Percentiles rank a stretch among this genome's conserved stretches.
Evolutionary conservation across 2,329 filamentous ascomycete genomes (phyloP).

Genomic region (Teratosphaeria gauchensis): DNA sequence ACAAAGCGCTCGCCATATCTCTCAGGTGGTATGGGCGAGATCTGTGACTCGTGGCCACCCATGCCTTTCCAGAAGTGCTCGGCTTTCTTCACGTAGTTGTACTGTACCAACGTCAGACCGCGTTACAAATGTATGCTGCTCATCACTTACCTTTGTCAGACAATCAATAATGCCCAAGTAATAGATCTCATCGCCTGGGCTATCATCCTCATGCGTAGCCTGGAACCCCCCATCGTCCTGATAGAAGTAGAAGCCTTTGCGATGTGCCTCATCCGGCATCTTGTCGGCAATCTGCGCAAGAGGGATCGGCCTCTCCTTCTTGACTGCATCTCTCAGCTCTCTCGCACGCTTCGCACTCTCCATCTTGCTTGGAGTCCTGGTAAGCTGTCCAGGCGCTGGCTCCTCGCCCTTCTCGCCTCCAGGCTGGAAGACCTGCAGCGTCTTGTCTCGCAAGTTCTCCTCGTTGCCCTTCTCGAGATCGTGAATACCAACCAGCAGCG

Average conservation of each 20-base stretch:
- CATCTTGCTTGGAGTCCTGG: slow-evolving; percentile 84
- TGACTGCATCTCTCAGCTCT: slow-evolving; percentile 84
- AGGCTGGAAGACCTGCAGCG: slow-evolving; percentile 86
- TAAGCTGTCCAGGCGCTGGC: slow-evolving; percentile 51
- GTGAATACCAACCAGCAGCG: slow-evolving; percentile 86
- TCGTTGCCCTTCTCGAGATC: slow-evolving; percentile 86
- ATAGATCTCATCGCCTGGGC: slow-evolving; percentile 82
- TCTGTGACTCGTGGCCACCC: slow-evolving; percentile 71
- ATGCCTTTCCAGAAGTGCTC: slow-evolving; percentile 97
- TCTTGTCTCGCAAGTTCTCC: slow-evolving; percentile 84
- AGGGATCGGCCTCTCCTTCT: slow-evolving; percentile 84
- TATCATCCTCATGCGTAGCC: slow-evolving; percentile 84
- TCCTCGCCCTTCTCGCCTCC: slow-evolving; percentile 50
- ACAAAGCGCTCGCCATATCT: slow-evolving; percentile 91
- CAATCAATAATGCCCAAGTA: slow-evolving; percentile 98
- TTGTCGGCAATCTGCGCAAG: slow-evolving; percentile 72
- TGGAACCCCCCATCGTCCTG: slow-evolving; percentile 86
- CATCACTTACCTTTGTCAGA: slow-evolving; percentile 73
- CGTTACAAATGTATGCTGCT: background rate
- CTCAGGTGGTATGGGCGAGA: slow-evolving; percentile 83
- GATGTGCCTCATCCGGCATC: slow-evolving; percentile 73
- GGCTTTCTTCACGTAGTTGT: slow-evolving; percentile 85
- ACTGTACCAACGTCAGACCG: slow-evolving; percentile 42
- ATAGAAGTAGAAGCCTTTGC: slow-evolving; percentile 77
- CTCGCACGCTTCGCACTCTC: slow-evolving; percentile 85